Evolutionary conservation across 108 stramenopile genomes (phyloP).

Genomic region (Skeletonema menzelii): DNA sequence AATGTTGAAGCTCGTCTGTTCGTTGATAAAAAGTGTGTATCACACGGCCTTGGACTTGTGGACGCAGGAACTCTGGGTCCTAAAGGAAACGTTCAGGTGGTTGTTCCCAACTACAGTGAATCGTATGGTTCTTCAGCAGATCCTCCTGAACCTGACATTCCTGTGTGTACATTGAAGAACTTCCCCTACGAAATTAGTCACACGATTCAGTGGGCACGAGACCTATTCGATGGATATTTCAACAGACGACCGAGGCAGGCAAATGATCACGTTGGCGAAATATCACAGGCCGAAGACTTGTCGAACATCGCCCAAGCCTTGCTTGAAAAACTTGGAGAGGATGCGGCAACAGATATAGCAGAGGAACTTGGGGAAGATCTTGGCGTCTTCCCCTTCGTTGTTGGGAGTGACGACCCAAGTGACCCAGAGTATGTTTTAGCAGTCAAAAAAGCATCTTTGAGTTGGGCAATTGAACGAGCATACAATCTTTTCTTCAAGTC

Average conservation of each 20-base stretch:
- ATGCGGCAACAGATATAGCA: constrained; percentile 66
- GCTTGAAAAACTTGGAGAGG: constrained; percentile 58
- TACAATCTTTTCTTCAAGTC: constrained; percentile 56
- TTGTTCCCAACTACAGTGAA: constrained; percentile 82
- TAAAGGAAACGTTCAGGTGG: constrained; percentile 91
- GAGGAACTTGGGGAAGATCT: constrained; percentile 73
- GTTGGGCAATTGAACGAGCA: constrained; percentile 69
- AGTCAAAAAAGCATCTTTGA: constrained; percentile 44
- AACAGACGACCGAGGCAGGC: constrained; percentile 72
- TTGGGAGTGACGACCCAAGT: constrained; percentile 24
- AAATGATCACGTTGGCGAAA: constrained; percentile 60
- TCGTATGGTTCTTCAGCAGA: constrained; percentile 86
- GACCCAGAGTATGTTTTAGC: constrained; percentile 40
- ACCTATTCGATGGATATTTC: constrained; percentile 86
- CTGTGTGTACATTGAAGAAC: constrained; percentile 89
- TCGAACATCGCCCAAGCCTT: constrained; percentile 49
- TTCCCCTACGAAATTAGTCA: constrained; percentile 90
- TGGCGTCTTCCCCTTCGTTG: constrained; percentile 31
- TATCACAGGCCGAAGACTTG: constrained; percentile 28
- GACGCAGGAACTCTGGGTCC: constrained; percentile 88
- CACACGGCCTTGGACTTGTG: constrained; percentile 67
- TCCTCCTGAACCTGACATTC: constrained; percentile 86
- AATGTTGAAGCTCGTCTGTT: constrained; percentile 95
- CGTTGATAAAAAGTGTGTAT: constrained; percentile 81
- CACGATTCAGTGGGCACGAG: constrained; percentile 90